These are phyloP conservation scores for Penicillium sp. DNA, from an alignment of 2,329 filamentous ascomycete species.

Conservation along the genomic window DNA sequence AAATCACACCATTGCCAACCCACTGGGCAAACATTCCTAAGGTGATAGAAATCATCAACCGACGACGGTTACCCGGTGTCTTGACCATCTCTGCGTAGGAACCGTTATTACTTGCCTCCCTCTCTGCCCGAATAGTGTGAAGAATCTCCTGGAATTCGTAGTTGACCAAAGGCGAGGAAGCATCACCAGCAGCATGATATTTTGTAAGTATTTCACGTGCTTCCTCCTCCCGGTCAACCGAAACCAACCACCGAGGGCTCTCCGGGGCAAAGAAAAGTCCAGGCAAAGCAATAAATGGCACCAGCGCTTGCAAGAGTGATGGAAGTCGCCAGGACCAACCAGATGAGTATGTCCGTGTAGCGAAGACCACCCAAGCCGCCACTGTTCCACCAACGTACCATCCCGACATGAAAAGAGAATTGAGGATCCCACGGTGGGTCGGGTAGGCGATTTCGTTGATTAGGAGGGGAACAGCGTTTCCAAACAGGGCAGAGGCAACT, in stretches of 20 bases:
- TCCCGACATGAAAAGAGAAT: not conserved
- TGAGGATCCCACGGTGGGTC: not conserved
- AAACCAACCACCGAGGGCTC: not conserved
- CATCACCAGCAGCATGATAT: not conserved
- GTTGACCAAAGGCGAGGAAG: not conserved
- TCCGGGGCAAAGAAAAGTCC: not conserved
- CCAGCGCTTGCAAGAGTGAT: not conserved
- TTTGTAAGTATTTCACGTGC: not conserved
- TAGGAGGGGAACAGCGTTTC: not conserved
- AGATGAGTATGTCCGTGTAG: not conserved
- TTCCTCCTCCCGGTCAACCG: not conserved
- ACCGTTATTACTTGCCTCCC: not conserved
- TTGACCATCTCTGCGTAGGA: not conserved
- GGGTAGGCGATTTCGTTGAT: not conserved
- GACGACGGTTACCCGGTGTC: not conserved
- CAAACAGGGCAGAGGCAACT: not conserved
- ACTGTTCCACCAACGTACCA: not conserved
- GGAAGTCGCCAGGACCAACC: not conserved
- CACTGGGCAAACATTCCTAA: not conserved
- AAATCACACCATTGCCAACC: not conserved
- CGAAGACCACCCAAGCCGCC: not conserved
- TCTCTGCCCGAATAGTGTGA: not conserved
- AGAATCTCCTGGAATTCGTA: not conserved
- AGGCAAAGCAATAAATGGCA: not conserved
- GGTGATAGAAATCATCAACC: not conserved